Evolutionary conservation across 2,329 filamentous ascomycete genomes (phyloP).

Genomic region (Chaetomiaceae sp.): DNA sequence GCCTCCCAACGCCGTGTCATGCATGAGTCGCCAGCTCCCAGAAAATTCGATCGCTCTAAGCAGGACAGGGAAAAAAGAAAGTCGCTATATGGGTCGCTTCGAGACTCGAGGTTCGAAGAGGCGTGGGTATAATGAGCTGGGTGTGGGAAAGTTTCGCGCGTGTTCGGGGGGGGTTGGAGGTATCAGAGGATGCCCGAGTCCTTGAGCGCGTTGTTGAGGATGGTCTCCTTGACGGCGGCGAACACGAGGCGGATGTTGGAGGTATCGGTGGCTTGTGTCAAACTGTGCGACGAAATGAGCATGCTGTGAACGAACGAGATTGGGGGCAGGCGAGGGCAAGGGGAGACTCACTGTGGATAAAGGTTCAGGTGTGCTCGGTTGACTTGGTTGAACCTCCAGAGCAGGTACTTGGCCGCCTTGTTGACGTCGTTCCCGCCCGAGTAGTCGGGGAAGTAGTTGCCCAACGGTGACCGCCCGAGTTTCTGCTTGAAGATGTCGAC

Average conservation of each 20-base stretch:
- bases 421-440: conserved; percentile 97
- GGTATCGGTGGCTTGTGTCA: conserved; percentile 97
- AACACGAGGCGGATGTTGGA: conserved; percentile 98
- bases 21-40: conserved; percentile 17
- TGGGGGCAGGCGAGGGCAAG: background rate
- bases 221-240: conserved; percentile 97
- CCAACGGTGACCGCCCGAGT: conserved; percentile 78
- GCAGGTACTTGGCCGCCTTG: conserved; percentile 91
- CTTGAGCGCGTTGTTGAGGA: conserved; percentile 95
- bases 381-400: conserved; percentile 99
- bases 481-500: conserved; percentile 98
- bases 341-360: conserved; percentile 80
- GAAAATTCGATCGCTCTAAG: conserved; percentile 16
- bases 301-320: background rate
- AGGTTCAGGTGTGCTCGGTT: conserved; percentile 93
- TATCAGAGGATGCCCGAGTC: conserved; percentile 89
- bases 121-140: background rate
- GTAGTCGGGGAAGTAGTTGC: conserved; percentile 97
- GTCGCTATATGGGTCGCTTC: background rate
- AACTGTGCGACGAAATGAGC: conserved; percentile 47
- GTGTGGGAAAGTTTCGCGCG: background rate
- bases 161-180: too few species aligned
- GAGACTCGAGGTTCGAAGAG: background rate
- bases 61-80: conserved; percentile 12
- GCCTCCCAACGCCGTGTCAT: conserved; percentile 25